Conservation (phyloP, 2,329 filamentous ascomycete genomes). For the Fusarium armeniacum region DNA sequence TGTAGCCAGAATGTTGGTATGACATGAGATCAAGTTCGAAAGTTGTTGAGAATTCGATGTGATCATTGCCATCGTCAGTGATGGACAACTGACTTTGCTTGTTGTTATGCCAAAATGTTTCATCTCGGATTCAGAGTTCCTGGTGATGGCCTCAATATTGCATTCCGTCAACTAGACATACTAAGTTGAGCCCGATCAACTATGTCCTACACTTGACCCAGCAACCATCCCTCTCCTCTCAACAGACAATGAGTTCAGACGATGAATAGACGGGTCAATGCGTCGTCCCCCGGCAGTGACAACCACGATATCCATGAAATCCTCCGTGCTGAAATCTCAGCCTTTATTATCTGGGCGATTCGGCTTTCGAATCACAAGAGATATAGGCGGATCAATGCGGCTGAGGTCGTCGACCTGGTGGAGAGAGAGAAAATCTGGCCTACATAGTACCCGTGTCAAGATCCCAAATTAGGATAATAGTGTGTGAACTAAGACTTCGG, state of each 20-base stretch:
- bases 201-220: constrained; percentile 10
- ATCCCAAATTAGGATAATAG: neutral
- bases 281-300: neutral
- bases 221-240: constrained; percentile 8
- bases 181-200: neutral
- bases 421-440: neutral
- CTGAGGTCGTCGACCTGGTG: neutral
- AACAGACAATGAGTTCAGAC: neutral
- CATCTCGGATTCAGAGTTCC: constrained; percentile 1
- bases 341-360: neutral
- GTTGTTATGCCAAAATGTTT: constrained; percentile 31
- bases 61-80: neutral
- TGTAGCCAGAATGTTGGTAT: neutral
- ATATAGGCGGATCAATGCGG: neutral
- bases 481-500: neutral
- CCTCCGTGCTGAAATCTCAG: constrained; percentile 9
- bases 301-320: constrained; percentile 6
- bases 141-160: constrained; percentile 12
- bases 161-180: constrained; percentile 29
- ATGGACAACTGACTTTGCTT: constrained; percentile 2
- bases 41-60: neutral
- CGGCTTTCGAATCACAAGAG: neutral
- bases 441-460: neutral
- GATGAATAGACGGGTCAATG: constrained; percentile 6
- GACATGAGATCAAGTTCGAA: neutral